Conservation (phyloP, 345 rosid species). For the Populus simonii region DNA sequence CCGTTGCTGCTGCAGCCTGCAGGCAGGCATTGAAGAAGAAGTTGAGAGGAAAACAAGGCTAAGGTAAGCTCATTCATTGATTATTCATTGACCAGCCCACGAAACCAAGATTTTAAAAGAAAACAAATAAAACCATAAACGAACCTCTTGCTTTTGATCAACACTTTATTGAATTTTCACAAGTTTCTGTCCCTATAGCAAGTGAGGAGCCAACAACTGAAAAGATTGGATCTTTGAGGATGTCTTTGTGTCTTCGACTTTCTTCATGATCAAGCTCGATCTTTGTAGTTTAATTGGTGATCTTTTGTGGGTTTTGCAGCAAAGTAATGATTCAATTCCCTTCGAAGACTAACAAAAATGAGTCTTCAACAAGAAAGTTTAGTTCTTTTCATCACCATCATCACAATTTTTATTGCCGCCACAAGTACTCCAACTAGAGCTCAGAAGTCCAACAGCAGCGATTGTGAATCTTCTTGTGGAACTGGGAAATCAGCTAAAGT, state of each 20-base stretch:
- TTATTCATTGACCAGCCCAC: slow-evolving; percentile 18
- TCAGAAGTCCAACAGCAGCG: not conserved
- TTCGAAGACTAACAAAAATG: slow-evolving; percentile 10
- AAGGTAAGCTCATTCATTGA: slow-evolving; percentile 23
- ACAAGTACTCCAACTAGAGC: slow-evolving; percentile 10
- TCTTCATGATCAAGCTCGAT: not conserved
- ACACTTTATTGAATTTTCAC: not conserved
- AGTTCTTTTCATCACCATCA: not conserved
- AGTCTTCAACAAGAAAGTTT: slow-evolving; percentile 1
- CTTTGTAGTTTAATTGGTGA: too few relatives aligned
- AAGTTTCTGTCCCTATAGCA: not conserved
- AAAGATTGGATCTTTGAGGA: not conserved
- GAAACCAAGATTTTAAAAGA: not conserved
- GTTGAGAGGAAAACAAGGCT: not conserved
- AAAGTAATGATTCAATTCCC: slow-evolving; percentile 6
- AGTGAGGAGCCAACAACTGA: not conserved
- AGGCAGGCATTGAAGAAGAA: slow-evolving; percentile 30
- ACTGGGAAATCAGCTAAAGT: slow-evolving; percentile 5
- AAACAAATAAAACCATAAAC: slow-evolving; percentile 2
- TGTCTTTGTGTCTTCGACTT: not conserved
- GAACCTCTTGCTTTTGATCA: slow-evolving; percentile 22
- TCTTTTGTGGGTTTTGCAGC: not conserved
- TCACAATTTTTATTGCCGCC: slow-evolving; percentile 1
- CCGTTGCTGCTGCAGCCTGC: not conserved
- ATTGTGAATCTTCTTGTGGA: slow-evolving; percentile 41